phyloP scores from a whole-genome alignment of 2,329 filamentous ascomycete species.

The Trichophyton rubrum region DNA sequence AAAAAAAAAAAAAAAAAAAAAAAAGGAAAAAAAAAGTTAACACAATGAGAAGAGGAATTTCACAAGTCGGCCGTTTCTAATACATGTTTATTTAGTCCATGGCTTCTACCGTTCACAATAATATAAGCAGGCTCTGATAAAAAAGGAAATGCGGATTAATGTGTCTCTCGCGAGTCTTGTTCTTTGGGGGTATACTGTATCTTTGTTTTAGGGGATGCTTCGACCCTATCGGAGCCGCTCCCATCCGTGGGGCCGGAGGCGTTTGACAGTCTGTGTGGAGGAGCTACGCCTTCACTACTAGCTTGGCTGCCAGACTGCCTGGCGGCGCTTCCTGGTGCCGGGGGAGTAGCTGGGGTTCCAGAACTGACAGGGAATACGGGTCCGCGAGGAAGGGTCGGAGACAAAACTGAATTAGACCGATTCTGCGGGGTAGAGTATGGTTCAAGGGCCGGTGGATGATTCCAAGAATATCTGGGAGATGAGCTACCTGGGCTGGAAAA shows the following conservation, averaged over 20 bases:
- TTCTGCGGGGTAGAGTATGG: neutral
- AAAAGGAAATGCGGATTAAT: neutral
- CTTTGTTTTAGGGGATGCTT: neutral
- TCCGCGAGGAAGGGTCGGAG: neutral
- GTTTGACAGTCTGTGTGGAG: neutral
- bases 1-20: neutral
- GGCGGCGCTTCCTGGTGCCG: conserved; percentile 4
- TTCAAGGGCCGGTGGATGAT: neutral
- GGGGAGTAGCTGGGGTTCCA: conserved; percentile 1
- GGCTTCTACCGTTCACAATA: neutral
- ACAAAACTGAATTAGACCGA: neutral
- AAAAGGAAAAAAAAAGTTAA: too few species aligned
- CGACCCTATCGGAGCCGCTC: neutral
- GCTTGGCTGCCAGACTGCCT: neutral
- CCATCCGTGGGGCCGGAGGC: neutral
- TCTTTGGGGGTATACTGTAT: neutral
- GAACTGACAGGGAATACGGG: conserved; percentile 3
- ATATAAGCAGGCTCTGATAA: neutral
- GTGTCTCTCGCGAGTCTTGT: neutral
- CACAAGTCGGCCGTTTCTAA: neutral
- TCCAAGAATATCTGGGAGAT: neutral
- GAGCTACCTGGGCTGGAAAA: conserved; percentile 4
- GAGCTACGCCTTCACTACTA: neutral
- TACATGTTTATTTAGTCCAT: neutral
- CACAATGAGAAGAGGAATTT: too few species aligned